A percentile compares a stretch with the other conserved stretches of the same genome.
These are phyloP conservation scores for Salix caprea DNA, from an alignment of 345 rosid genomes.

Conservation along the genomic window DNA sequence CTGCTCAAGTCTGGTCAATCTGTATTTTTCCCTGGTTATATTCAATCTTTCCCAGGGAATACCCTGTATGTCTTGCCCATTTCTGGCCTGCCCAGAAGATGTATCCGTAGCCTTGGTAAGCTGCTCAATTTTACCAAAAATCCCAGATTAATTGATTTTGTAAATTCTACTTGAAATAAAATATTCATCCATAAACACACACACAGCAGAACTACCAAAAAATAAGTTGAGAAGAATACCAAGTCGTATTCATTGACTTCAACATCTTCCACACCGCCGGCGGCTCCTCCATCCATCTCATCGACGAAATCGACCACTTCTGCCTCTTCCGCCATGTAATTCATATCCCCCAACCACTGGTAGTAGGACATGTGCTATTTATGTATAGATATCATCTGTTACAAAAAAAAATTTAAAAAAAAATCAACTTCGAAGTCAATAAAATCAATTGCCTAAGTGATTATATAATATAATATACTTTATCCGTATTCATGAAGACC, in stretches of 20 bases:
- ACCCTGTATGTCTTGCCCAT: conserved; percentile 90
- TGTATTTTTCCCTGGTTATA: conserved; percentile 72
- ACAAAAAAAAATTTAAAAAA: background rate
- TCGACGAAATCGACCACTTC: conserved; percentile 4
- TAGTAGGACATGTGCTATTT: conserved; percentile 3
- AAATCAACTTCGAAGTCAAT: background rate
- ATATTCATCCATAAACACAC: background rate
- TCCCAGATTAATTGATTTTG: background rate
- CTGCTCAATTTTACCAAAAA: background rate
- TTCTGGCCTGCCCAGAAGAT: conserved; percentile 76
- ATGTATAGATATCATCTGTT: background rate
- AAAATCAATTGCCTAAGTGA: background rate
- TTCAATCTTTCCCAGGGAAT: conserved; percentile 94
- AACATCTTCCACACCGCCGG: background rate
- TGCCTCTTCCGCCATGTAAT: conserved; percentile 14
- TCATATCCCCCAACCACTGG: background rate
- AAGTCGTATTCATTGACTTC: conserved; percentile 15
- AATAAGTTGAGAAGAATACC: background rate
- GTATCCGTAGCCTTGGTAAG: conserved; percentile 51
- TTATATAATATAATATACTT: background rate
- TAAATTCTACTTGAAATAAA: no score
- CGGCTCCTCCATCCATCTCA: conserved; percentile 4
- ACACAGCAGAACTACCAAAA: background rate
- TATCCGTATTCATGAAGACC: background rate
- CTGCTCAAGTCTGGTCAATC: conserved; percentile 85